Evolutionary conservation across 495 filamentous ascomycete species (phyloP), one percentile per base, ranked within the genome.

Genomic region (Aspergillus asperescens): DNA sequence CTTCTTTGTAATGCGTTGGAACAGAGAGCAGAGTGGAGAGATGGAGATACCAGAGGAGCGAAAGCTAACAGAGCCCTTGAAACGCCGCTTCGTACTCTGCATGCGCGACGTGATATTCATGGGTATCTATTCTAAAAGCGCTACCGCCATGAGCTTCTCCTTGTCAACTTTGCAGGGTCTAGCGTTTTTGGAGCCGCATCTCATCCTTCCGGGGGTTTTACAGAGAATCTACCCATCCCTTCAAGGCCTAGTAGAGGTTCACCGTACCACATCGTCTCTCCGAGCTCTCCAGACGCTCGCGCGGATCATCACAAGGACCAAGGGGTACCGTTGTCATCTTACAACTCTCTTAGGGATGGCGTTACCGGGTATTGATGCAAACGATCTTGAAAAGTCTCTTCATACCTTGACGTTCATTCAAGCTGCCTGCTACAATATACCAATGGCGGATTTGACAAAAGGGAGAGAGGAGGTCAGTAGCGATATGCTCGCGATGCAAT

Each of bases 1-100:
- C 65, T 91, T 95, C 62, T 99, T 99, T 61, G 88, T 97, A 24
- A 96, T 96, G 77, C 85, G 93, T 24, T 97, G 90, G 90, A 96
- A 97, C 58, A 83, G 90, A 37, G 93, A 99, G 67, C 85, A 85
- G 61, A 95, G 80, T 60, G 90, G 89, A 18, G 93, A 99, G 70
- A 81, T 93, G 77, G 86, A 93, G 13, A 74, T 89, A 2, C 93
- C 92, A 4, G 62, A 77, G 22, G 88, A 93, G 31, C 81, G 93
- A 48, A 82, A 72, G 53, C 81, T 99, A 44, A 95, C 81, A 54
- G 80, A 84, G 46, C 81, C 81, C 23, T 61, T 99, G 46, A 96
- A 92, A 75, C 80, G 76, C 57, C 83, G 94, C 28, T 97, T 99
- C 65, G 94, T 99, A 28, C 71, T 95, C 42, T 88, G 90, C 61